Base-by-base conservation (phyloP, 202 grass and related monocot genomes). In the Carex sylvatica region DNA sequence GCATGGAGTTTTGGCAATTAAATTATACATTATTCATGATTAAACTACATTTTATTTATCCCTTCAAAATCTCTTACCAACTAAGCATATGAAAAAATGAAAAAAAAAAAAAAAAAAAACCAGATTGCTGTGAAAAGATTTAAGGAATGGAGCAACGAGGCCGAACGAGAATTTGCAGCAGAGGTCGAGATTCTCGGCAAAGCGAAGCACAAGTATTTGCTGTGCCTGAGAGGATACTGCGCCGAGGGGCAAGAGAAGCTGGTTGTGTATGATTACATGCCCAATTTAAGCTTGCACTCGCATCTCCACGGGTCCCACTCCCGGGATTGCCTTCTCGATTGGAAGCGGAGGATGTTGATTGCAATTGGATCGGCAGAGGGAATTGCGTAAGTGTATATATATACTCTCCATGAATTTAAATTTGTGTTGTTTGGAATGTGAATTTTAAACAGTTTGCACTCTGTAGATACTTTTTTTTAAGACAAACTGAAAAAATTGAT, bases 101-200 rank as follows among this genome's bases (percentile, higher is more conserved):
- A n/a, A 60, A 33, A 33, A 33, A 33, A 31, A n/a, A 16, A 44
- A 65, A 49, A 60, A 40, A 40, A 40, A 40, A 40, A 40, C 7
- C 83, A 99, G 96, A 95, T 99, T 81, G 93, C 92, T 2, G 96
- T 95, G 61, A 99, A 99, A 80, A 91, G 96, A 84, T 88, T 99
- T 28, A 99, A 92, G 85, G 94, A 88, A 76, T 95, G 93, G 96
- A 95, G 91, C 72, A 88, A 95, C 74, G 93, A 86, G 69, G 87
- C 91, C 23, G 91, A 97, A 85, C 84, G 28, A 63, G 88, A 97
- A 82, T 97, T 97, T 78, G 78, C 85, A 11, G 84, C 84, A 0
- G 92, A 97, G 85, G 87, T 93, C 2, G 87, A 94, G 92, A 80
- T 87, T 85, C 89, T 97, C 79, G 90, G 88, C 56, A 86, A 80